A percentile compares a stretch with the other conserved stretches of the same genome.
Conservation (phyloP, 352 stramenopile species). For the Phytopythium mirpurense region DNA sequence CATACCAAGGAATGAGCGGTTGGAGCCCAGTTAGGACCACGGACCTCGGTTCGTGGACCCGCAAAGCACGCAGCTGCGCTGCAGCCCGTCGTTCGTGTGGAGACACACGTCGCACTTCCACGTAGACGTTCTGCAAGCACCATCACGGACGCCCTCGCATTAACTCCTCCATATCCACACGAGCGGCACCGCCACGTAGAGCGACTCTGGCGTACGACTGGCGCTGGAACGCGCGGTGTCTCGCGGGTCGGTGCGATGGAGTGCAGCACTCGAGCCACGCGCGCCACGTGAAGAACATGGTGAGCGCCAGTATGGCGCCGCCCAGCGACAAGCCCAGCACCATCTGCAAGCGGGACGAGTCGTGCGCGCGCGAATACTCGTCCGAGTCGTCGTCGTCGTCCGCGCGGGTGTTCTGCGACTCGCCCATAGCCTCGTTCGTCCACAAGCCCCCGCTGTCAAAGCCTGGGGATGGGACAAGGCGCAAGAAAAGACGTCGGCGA, state of each 20-base stretch:
- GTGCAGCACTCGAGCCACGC: slow-evolving; percentile 44
- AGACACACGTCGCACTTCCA: slow-evolving; percentile 54
- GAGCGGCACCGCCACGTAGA: not conserved
- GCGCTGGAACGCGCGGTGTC: slow-evolving; percentile 42
- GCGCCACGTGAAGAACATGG: slow-evolving; percentile 43
- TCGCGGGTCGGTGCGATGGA: slow-evolving; percentile 20
- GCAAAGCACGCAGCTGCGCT: slow-evolving; percentile 47
- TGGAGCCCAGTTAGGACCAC: too few species aligned
- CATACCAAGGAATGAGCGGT: not conserved
- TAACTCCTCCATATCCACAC: not conserved
- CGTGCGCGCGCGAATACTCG: slow-evolving; percentile 11
- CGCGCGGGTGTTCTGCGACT: not conserved
- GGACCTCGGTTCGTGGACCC: slow-evolving; percentile 35
- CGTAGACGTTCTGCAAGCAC: slow-evolving; percentile 22
- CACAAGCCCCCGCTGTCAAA: not conserved
- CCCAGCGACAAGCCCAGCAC: slow-evolving; percentile 31
- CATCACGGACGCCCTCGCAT: not conserved
- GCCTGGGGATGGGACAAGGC: not conserved
- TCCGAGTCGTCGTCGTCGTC: slow-evolving; percentile 1
- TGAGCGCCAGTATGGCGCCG: slow-evolving; percentile 26
- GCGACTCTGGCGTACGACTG: slow-evolving; percentile 22
- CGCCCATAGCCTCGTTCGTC: slow-evolving; percentile 5
- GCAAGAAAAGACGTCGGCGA: too few species aligned
- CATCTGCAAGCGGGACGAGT: slow-evolving; percentile 15
- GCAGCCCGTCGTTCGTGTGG: slow-evolving; percentile 45